A percentile compares a stretch with the other conserved stretches of the same genome.
phyloP scores from a whole-genome alignment of 164 flowering plant genomes.

The Paratinospora sagittata region DNA sequence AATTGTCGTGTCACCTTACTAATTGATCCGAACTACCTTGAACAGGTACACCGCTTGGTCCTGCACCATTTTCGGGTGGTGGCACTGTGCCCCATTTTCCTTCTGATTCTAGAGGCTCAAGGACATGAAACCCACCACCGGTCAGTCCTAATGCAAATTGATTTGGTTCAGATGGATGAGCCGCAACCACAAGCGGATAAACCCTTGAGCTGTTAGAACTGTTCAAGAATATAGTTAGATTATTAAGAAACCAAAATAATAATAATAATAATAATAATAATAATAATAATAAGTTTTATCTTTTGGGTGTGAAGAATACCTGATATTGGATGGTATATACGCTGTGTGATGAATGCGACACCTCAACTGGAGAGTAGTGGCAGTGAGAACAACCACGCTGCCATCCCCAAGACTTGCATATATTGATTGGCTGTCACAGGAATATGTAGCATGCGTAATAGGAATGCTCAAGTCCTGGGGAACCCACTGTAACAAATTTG shows the following conservation, averaged over 20 bases:
- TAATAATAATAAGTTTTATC: background rate
- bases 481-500: conserved; percentile 45
- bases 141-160: conserved; percentile 79
- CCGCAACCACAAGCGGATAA: conserved; percentile 68
- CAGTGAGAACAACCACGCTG: conserved; percentile 55
- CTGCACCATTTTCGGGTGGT: conserved; percentile 66
- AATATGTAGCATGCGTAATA: conserved; percentile 81
- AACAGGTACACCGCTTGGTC: conserved; percentile 41
- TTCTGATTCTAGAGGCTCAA: conserved; percentile 82
- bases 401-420: conserved; percentile 84
- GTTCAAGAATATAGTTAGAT: background rate
- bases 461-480: conserved; percentile 60
- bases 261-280: too few species aligned
- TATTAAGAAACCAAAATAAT: background rate
- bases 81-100: conserved; percentile 80
- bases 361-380: conserved; percentile 52
- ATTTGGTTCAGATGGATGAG: conserved; percentile 76
- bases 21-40: conserved; percentile 47
- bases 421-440: conserved; percentile 85
- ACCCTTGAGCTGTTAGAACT: conserved; percentile 46
- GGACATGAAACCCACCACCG: conserved; percentile 74
- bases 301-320: conserved; percentile 25
- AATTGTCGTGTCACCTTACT: conserved; percentile 32
- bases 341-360: conserved; percentile 67
- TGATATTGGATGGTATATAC: conserved; percentile 59